Percentiles rank a stretch among this genome's conserved stretches.
phyloP scores from a whole-genome alignment of 2,329 filamentous ascomycete genomes.

The Diaporthe helianthi region DNA sequence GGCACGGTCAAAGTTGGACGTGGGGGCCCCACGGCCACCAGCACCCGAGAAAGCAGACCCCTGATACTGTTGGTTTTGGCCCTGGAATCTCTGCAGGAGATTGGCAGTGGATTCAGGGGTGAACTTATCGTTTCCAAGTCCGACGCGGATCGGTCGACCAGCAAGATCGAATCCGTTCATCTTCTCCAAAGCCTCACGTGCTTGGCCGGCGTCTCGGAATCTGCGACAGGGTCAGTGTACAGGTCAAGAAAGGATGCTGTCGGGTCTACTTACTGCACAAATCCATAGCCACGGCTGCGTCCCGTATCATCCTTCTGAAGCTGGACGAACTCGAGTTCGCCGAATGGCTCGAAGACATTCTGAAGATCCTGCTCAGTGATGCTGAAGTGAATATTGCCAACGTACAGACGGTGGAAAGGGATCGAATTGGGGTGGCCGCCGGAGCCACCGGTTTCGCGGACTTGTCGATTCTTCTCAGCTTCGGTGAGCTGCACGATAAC shows the following conservation, averaged over 20 bases:
- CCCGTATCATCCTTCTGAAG: slow-evolving; percentile 94
- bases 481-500: slow-evolving; percentile 98
- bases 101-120: slow-evolving; percentile 95
- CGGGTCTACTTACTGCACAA: slow-evolving; percentile 83
- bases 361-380: slow-evolving; percentile 96
- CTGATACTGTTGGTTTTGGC: slow-evolving; percentile 80
- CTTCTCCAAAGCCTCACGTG: slow-evolving; percentile 93
- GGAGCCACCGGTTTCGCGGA: slow-evolving; percentile 76
- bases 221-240: slow-evolving; percentile 58
- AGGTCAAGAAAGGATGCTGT: not conserved
- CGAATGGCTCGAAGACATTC: slow-evolving; percentile 97
- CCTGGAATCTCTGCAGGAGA: slow-evolving; percentile 89
- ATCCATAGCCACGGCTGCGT: slow-evolving; percentile 93
- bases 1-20: slow-evolving; percentile 89
- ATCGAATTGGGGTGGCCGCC: slow-evolving; percentile 79
- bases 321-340: slow-evolving; percentile 96
- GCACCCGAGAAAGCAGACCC: slow-evolving; percentile 91
- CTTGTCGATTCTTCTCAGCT: slow-evolving; percentile 98
- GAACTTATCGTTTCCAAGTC: slow-evolving; percentile 99
- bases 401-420: slow-evolving; percentile 97
- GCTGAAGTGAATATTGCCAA: slow-evolving; percentile 99
- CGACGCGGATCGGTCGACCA: slow-evolving; percentile 95
- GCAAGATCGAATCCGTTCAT: slow-evolving; percentile 99
- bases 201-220: slow-evolving; percentile 88
- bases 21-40: slow-evolving; percentile 84